Conservation (phyloP, 108 stramenopile species). For the Skeletonema menzelii region DNA sequence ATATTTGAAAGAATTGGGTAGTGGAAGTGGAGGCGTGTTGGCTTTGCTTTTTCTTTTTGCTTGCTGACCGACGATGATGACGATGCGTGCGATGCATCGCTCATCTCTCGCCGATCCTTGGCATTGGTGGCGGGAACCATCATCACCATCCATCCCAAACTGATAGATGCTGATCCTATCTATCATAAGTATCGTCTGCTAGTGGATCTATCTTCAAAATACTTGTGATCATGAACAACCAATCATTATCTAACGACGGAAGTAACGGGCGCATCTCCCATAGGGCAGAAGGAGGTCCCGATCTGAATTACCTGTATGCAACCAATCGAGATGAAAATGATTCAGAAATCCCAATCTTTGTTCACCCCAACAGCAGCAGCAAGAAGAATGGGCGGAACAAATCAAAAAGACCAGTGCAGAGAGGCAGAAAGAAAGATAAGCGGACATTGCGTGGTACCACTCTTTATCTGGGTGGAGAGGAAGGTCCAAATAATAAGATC, state of each 20-base stretch:
- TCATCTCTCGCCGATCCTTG: no score
- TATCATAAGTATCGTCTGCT: no score
- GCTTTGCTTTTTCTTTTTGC: no score
- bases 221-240: no score
- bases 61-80: neutral
- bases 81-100: no score
- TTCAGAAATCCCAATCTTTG: neutral
- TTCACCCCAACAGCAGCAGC: neutral
- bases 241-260: slow-evolving; percentile 1
- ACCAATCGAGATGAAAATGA: slow-evolving; percentile 19
- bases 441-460: slow-evolving; percentile 39
- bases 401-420: slow-evolving; percentile 8
- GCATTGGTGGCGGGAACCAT: no score
- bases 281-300: slow-evolving; percentile 33
- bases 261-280: slow-evolving; percentile 34
- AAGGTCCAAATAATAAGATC: slow-evolving; percentile 66
- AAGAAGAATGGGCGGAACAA: neutral
- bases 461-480: slow-evolving; percentile 78
- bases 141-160: no score
- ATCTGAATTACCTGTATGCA: slow-evolving; percentile 47
- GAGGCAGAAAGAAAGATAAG: slow-evolving; percentile 23
- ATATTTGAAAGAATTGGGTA: no score
- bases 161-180: no score
- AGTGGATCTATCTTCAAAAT: no score
- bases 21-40: neutral